Conservation (phyloP, 2,329 filamentous ascomycete genomes). For the Diaporthe destruens region DNA sequence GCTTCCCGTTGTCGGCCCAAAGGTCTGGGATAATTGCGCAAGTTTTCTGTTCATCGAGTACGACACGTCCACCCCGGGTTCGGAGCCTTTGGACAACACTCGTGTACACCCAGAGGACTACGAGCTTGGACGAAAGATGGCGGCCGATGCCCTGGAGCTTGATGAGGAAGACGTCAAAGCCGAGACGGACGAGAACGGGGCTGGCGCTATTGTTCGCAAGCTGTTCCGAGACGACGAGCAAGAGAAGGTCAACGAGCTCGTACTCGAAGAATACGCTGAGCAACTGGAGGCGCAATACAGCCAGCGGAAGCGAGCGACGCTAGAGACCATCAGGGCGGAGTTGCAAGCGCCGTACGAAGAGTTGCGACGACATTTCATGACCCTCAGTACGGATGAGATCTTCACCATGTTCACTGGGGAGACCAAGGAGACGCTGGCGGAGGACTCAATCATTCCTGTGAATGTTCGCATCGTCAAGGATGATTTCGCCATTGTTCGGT, state of each 20-base stretch:
- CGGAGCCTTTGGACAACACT: slow-evolving; percentile 95
- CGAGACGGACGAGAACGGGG: slow-evolving; percentile 89
- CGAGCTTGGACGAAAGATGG: slow-evolving; percentile 97
- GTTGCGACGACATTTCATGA: slow-evolving; percentile 82
- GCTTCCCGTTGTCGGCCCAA: slow-evolving; percentile 83
- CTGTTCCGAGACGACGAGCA: slow-evolving; percentile 95
- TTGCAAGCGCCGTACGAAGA: slow-evolving; percentile 95
- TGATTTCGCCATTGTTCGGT: slow-evolving; percentile 91
- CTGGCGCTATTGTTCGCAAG: slow-evolving; percentile 91
- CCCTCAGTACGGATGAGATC: slow-evolving; percentile 79
- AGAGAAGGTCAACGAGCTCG: slow-evolving; percentile 95
- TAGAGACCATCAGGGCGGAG: slow-evolving; percentile 96
- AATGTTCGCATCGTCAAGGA: slow-evolving; percentile 89
- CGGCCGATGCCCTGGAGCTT: slow-evolving; percentile 93
- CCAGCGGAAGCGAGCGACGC: slow-evolving; percentile 92
- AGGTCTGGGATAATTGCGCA: slow-evolving; percentile 96
- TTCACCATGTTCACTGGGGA: slow-evolving; percentile 98
- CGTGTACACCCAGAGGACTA: slow-evolving; percentile 99
- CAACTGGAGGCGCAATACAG: slow-evolving; percentile 94
- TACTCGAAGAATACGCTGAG: slow-evolving; percentile 96
- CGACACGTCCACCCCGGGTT: slow-evolving; percentile 82
- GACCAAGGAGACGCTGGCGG: slow-evolving; percentile 83
- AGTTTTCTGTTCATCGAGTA: slow-evolving; percentile 94
- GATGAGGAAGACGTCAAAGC: slow-evolving; percentile 98
- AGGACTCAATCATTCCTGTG: slow-evolving; percentile 93